phyloP scores from a whole-genome alignment of 2,329 filamentous ascomycete genomes.

The Sporothrix inflata region DNA sequence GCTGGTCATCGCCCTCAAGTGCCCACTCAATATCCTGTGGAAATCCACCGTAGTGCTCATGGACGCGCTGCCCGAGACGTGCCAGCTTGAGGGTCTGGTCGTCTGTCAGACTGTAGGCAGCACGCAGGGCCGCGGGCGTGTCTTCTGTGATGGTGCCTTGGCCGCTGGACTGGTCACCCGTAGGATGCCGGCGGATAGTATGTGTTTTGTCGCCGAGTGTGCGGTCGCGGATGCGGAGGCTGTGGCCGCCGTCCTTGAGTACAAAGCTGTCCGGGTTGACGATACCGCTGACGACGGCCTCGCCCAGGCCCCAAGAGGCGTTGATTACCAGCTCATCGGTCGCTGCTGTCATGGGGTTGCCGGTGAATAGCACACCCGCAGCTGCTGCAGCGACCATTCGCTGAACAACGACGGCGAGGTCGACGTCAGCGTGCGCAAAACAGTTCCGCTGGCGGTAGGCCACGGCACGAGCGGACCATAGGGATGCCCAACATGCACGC shows the following conservation, averaged over 20 bases:
- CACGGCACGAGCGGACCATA: neutral
- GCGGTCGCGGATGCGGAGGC: neutral
- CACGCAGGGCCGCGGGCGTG: neutral
- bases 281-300: neutral
- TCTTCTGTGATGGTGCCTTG: neutral
- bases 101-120: neutral
- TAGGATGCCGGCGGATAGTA: neutral
- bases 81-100: neutral
- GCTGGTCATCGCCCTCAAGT: neutral
- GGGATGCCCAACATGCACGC: neutral
- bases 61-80: neutral
- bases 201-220: neutral
- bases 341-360: conserved; percentile 1
- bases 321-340: neutral
- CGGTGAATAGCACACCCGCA: neutral
- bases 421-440: neutral
- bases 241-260: neutral
- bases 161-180: neutral
- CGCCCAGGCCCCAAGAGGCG: neutral
- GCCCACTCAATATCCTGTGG: conserved; percentile 7
- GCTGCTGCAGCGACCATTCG: neutral
- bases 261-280: conserved; percentile 3
- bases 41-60: neutral
- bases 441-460: neutral
- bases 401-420: neutral